phyloP scores from a whole-genome alignment of 495 filamentous ascomycete species.

The Penicillium goetzii region DNA sequence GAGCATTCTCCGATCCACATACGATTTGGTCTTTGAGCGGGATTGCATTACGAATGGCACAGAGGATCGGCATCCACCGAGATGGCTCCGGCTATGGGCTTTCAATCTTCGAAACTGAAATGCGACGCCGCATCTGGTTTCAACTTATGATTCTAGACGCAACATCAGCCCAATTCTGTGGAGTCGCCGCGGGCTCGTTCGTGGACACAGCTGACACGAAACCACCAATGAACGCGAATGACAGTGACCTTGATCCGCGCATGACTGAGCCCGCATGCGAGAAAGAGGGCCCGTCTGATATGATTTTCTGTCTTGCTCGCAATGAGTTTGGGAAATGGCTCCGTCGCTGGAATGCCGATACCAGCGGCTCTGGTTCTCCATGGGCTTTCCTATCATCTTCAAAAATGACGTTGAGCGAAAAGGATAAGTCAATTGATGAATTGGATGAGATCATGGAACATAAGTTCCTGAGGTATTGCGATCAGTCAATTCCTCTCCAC shows the following conservation, averaged over 20 bases:
- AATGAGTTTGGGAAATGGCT: conserved; percentile 48
- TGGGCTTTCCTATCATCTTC: conserved; percentile 38
- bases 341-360: conserved; percentile 34
- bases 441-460: conserved; percentile 40
- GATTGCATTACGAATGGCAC: conserved; percentile 45
- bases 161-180: conserved; percentile 41
- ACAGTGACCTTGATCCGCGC: conserved; percentile 60
- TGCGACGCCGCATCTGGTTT: conserved; percentile 49
- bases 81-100: conserved; percentile 43
- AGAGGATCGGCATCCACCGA: conserved; percentile 50
- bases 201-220: conserved; percentile 32
- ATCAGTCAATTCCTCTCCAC: conserved; percentile 64
- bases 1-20: conserved; percentile 41
- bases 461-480: conserved; percentile 59
- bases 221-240: conserved; percentile 58
- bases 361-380: conserved; percentile 31
- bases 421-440: conserved; percentile 47
- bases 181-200: conserved; percentile 29
- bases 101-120: conserved; percentile 49
- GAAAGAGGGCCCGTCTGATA: conserved; percentile 64
- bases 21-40: conserved; percentile 50
- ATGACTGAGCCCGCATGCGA: conserved; percentile 57
- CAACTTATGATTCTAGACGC: conserved; percentile 41
- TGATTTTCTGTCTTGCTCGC: conserved; percentile 66
- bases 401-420: conserved; percentile 48